Conservation (phyloP, 2,329 filamentous ascomycete species). For the Gremmenia infestans region DNA sequence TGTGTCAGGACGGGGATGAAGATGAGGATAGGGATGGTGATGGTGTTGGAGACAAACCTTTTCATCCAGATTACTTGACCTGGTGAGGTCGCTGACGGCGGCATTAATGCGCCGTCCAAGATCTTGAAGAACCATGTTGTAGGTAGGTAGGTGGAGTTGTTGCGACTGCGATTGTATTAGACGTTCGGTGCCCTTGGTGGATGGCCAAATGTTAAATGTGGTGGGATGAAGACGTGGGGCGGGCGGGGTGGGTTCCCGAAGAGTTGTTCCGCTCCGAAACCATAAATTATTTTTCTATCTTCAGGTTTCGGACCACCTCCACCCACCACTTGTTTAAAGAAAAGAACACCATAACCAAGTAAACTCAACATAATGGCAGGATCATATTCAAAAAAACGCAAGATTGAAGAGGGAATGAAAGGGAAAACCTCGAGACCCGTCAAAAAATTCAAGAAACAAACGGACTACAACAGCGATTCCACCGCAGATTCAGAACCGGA, state of each 20-base stretch:
- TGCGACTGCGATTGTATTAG: slow-evolving; percentile 3
- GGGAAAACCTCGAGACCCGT: slow-evolving; percentile 42
- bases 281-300: slow-evolving; percentile 12
- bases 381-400: slow-evolving; percentile 45
- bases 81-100: slow-evolving; percentile 88
- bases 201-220: slow-evolving; percentile 7
- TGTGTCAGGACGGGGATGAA: slow-evolving; percentile 32
- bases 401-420: slow-evolving; percentile 53
- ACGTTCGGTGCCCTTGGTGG: not conserved
- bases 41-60: slow-evolving; percentile 54
- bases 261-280: slow-evolving; percentile 9
- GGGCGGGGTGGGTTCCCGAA: not conserved
- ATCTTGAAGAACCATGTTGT: slow-evolving; percentile 93
- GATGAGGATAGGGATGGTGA: not conserved
- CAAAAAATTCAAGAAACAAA: slow-evolving; percentile 59
- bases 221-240: slow-evolving; percentile 13
- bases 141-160: not conserved
- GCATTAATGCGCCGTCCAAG: slow-evolving; percentile 96
- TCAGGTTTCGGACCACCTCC: not conserved
- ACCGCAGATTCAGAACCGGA: slow-evolving; percentile 46
- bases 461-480: slow-evolving; percentile 57
- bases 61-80: slow-evolving; percentile 90
- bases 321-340: too few relatives aligned
- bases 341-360: slow-evolving; percentile 1
- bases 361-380: slow-evolving; percentile 27